Base-by-base conservation (phyloP, 2,329 filamentous ascomycete species). In the Aspergillus uvarum region DNA sequence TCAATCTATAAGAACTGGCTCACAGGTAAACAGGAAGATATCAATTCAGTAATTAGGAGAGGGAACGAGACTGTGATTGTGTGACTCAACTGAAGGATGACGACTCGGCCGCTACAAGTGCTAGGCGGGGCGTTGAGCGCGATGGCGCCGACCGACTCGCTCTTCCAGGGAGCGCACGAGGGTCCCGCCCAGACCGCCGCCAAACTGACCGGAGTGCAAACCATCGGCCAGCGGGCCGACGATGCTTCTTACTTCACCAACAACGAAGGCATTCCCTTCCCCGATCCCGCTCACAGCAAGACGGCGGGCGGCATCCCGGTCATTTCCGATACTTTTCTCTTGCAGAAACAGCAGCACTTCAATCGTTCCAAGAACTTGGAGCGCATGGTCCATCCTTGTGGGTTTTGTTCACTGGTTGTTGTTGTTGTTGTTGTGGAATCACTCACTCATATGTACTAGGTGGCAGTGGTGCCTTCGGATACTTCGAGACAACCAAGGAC, bases 341-440 rank as follows among this genome's bases (percentile, higher is more conserved):
- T 84, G 60, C 81, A 85, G 72, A 83, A 83, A 70, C 81, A 84
- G 70, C 82, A 84, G 70, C 76, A 77, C 19, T 84, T 84, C 75
- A 84, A 84, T 62, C 76, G 82, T n/a, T 82, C 79, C n/a, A 83
- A 83, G 71, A 79, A 76, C 47, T 75, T 83, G 3, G 81, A 81
- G 63, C 72, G 77, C 72, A 70, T 70, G 67, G 68, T 69, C 10
- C 67, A 71, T 65, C 67, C 69, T 51, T 71, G 69, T 65, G 54
- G 7, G 19, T 49, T 26, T 3, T 16, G 24, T 19, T 26, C 11
- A 2, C 6, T 14, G 6, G 38, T 19, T 2, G 3, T 2, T n/a
- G 16, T 22, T n/a, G 38, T 19, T 2, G 3, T 2, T n/a, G 16
- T 22, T n/a, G 16, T n/a, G 38, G 12, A 3, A 24, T 5, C 21